These are phyloP conservation scores for Penicillium sp. DNA, from an alignment of 2,329 filamentous ascomycete genomes.

Conservation along the genomic window DNA sequence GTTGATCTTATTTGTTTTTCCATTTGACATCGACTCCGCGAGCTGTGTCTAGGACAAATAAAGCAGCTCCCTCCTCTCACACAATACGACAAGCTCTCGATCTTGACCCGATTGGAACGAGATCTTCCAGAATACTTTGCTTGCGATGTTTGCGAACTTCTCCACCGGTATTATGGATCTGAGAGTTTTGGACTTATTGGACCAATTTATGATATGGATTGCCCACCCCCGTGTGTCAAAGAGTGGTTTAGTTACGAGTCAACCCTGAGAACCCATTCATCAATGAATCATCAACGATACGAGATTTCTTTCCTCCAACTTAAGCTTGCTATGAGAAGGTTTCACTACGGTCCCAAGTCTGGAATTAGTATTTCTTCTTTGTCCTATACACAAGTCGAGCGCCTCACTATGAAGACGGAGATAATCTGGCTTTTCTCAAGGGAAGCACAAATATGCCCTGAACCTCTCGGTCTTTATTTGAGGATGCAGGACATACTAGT, in stretches of 20 bases:
- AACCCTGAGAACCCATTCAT: neutral
- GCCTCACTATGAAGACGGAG: neutral
- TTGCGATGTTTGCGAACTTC: conserved; percentile 9
- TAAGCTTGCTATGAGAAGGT: conserved; percentile 10
- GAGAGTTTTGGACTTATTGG: conserved; percentile 5
- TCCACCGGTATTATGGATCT: conserved; percentile 13
- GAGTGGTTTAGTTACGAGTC: neutral
- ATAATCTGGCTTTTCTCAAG: conserved; percentile 7
- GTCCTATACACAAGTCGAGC: conserved; percentile 39
- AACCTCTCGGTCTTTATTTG: conserved; percentile 9
- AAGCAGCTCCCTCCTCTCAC: neutral
- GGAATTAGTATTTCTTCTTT: conserved; percentile 10
- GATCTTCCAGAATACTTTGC: conserved; percentile 14
- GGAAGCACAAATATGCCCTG: conserved; percentile 6
- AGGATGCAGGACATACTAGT: conserved; percentile 12
- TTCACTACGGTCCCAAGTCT: neutral
- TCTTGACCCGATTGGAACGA: conserved; percentile 11
- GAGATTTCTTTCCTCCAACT: conserved; percentile 10
- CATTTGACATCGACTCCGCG: conserved; percentile 6
- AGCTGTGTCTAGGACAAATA: neutral
- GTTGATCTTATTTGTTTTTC: conserved; percentile 8
- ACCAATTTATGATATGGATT: neutral
- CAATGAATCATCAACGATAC: neutral
- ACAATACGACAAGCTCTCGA: neutral
- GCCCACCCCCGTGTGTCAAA: neutral